phyloP scores from a whole-genome alignment of 495 filamentous ascomycete species.

The Penicillium longicatenatum region DNA sequence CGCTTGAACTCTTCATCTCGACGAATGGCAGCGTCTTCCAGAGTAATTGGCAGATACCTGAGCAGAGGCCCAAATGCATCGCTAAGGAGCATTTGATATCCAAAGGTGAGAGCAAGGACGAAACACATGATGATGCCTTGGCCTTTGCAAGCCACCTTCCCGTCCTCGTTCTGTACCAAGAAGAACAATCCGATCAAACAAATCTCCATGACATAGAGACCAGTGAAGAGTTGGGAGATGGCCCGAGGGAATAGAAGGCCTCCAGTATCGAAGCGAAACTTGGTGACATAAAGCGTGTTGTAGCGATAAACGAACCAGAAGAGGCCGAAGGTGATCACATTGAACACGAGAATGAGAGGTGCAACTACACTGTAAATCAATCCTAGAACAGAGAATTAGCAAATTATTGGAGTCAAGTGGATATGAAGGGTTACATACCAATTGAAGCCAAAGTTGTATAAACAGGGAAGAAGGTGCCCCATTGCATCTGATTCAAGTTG shows the following conservation, averaged over 20 bases:
- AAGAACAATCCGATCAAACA: slow-evolving; percentile 92
- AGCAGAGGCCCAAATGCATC: slow-evolving; percentile 84
- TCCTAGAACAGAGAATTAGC: slow-evolving; percentile 39
- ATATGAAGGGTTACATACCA: slow-evolving; percentile 46
- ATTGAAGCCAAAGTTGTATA: slow-evolving; percentile 97
- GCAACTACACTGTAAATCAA: slow-evolving; percentile 90
- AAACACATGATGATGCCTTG: slow-evolving; percentile 93
- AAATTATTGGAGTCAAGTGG: neutral
- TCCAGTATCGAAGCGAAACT: slow-evolving; percentile 88
- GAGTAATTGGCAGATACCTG: slow-evolving; percentile 87
- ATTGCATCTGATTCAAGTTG: slow-evolving; percentile 73
- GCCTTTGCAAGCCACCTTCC: slow-evolving; percentile 63
- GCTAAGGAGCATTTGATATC: slow-evolving; percentile 84
- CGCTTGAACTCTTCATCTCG: slow-evolving; percentile 86
- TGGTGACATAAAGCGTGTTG: slow-evolving; percentile 93
- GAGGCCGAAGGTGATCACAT: slow-evolving; percentile 88
- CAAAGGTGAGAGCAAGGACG: slow-evolving; percentile 64
- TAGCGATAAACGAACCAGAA: slow-evolving; percentile 98
- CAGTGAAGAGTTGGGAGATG: slow-evolving; percentile 95
- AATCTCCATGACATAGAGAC: slow-evolving; percentile 92
- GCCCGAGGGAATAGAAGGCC: slow-evolving; percentile 90
- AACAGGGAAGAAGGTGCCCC: slow-evolving; percentile 93
- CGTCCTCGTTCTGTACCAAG: slow-evolving; percentile 65
- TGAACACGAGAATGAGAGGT: slow-evolving; percentile 90
- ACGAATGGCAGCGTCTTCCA: slow-evolving; percentile 90